Conservation (phyloP, 495 filamentous ascomycete species). For the Xylaria flabelliformis region DNA sequence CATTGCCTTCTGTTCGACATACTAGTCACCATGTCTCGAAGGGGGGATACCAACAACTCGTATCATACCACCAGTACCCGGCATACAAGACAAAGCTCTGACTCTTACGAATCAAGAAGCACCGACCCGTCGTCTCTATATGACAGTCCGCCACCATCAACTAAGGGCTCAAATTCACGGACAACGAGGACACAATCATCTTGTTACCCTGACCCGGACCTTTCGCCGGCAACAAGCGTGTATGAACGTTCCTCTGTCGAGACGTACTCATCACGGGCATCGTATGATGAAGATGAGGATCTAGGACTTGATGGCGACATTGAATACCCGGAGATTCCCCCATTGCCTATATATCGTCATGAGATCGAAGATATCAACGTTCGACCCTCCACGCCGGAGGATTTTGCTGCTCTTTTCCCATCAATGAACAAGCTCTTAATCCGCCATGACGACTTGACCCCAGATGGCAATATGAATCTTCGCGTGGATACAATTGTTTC, state of each 20-base stretch:
- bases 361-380: slow-evolving; percentile 67
- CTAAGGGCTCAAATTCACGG: slow-evolving; percentile 50
- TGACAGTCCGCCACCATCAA: slow-evolving; percentile 61
- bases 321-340: slow-evolving; percentile 52
- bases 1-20: slow-evolving; percentile 22
- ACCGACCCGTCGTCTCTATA: slow-evolving; percentile 69
- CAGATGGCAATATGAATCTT: slow-evolving; percentile 97
- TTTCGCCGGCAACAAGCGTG: slow-evolving; percentile 54
- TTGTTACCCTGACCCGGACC: slow-evolving; percentile 50
- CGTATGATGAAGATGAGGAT: slow-evolving; percentile 68
- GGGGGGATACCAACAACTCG: slow-evolving; percentile 41
- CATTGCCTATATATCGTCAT: slow-evolving; percentile 64
- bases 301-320: slow-evolving; percentile 56
- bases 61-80: slow-evolving; percentile 59
- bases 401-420: slow-evolving; percentile 88
- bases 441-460: slow-evolving; percentile 87
- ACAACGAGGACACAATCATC: slow-evolving; percentile 45
- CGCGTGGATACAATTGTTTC: slow-evolving; percentile 80
- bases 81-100: slow-evolving; percentile 66
- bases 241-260: slow-evolving; percentile 72
- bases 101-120: slow-evolving; percentile 69
- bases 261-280: slow-evolving; percentile 77
- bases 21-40: slow-evolving; percentile 36
- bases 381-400: slow-evolving; percentile 76
- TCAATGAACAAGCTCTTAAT: slow-evolving; percentile 80